Conservation (phyloP, 2,329 filamentous ascomycete genomes). For the Colletotrichum sojae region DNA sequence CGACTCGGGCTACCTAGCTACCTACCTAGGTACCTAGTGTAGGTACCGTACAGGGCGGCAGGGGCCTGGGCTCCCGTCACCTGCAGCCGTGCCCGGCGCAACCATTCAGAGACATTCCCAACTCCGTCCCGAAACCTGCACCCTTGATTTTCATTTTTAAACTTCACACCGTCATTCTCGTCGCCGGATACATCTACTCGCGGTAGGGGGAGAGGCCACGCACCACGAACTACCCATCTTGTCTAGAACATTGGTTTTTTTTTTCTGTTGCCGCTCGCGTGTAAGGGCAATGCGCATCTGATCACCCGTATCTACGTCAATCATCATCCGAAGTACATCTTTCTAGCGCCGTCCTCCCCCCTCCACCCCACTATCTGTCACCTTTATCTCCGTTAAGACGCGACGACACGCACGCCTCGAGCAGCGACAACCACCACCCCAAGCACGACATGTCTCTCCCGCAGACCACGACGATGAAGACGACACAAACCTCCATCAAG, state of each 20-base stretch:
- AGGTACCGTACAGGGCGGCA: too few species aligned
- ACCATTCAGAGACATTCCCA: constrained; percentile 33
- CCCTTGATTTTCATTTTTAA: neutral
- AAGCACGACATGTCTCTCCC: constrained; percentile 54
- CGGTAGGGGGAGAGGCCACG: too few species aligned
- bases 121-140: constrained; percentile 20
- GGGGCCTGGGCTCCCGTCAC: constrained; percentile 14
- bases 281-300: neutral
- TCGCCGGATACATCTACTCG: constrained; percentile 30
- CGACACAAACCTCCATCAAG: constrained; percentile 69
- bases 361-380: neutral
- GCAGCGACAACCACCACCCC: constrained; percentile 43
- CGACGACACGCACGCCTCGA: constrained; percentile 49
- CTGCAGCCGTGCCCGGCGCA: constrained; percentile 4
- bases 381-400: neutral
- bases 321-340: neutral
- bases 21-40: neutral
- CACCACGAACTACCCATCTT: constrained; percentile 1
- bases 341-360: constrained; percentile 3
- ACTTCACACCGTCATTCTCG: neutral
- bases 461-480: constrained; percentile 51
- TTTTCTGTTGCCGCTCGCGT: too few species aligned
- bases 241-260: constrained; percentile 7
- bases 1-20: neutral
- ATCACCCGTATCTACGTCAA: constrained; percentile 7